A percentile compares a stretch with the other conserved stretches of the same genome.
These are phyloP conservation scores for Gymnopilus junonius DNA, from an alignment of 768 basidiomycete genomes.

Conservation along the genomic window DNA sequence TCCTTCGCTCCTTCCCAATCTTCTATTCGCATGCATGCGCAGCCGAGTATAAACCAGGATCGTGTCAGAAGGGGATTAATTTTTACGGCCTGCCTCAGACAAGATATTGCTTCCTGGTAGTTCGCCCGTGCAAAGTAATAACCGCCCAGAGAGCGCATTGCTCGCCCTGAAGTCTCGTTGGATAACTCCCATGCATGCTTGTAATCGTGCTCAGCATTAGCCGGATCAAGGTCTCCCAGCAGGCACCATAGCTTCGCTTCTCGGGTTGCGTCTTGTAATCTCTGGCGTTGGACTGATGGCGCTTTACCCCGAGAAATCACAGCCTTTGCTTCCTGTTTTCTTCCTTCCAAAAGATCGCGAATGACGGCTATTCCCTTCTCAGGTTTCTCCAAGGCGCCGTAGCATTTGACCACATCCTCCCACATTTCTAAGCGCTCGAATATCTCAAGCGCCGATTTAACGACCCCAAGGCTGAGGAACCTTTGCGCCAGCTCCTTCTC, in stretches of 20 bases:
- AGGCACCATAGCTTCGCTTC: conserved; percentile 96
- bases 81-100: conserved; percentile 72
- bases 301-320: conserved; percentile 67
- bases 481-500: conserved; percentile 88
- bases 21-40: conserved; percentile 81
- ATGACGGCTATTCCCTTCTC: conserved; percentile 84
- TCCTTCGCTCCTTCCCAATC: conserved; percentile 84
- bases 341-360: conserved; percentile 81
- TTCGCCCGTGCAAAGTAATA: conserved; percentile 73
- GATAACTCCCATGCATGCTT: conserved; percentile 86
- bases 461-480: conserved; percentile 84
- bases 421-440: conserved; percentile 97
- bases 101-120: conserved; percentile 64
- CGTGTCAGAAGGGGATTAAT: conserved; percentile 90
- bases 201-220: conserved; percentile 74
- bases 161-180: conserved; percentile 78
- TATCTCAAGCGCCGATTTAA: conserved; percentile 90
- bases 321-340: conserved; percentile 80
- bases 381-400: conserved; percentile 76
- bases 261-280: conserved; percentile 62
- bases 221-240: conserved; percentile 87
- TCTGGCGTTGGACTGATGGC: conserved; percentile 43
- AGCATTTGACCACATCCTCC: conserved; percentile 95
- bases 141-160: conserved; percentile 91
- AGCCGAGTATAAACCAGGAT: conserved; percentile 97